A percentile compares a stretch with the other conserved stretches of the same genome.
These are phyloP conservation scores for Blastobotrys indianensis DNA, from an alignment of 1,139 yeast genomes.

Conservation along the genomic window DNA sequence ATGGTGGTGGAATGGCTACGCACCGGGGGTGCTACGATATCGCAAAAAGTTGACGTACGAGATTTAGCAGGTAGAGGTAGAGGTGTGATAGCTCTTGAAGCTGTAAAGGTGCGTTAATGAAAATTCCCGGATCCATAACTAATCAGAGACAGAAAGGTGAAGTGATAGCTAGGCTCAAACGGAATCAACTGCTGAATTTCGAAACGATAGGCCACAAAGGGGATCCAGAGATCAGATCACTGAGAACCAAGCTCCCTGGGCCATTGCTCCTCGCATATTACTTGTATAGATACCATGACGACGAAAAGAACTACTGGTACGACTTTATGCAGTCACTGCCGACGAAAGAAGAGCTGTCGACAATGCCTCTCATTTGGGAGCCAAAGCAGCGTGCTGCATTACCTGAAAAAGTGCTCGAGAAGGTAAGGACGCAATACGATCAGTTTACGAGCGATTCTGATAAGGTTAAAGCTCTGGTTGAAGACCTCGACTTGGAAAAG, in stretches of 20 bases:
- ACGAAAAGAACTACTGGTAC: conserved; percentile 18
- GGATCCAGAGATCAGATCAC: conserved; percentile 11
- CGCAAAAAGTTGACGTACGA: conserved; percentile 27
- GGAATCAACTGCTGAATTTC: conserved; percentile 53
- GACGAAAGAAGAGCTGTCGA: conserved; percentile 21
- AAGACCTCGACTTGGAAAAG: conserved; percentile 16
- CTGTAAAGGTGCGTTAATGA: conserved; percentile 26
- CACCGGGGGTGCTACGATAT: conserved; percentile 21
- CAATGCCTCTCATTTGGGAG: conserved; percentile 37
- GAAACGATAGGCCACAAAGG: conserved; percentile 41
- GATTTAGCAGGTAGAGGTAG: conserved; percentile 50
- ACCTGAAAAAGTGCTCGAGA: conserved; percentile 24
- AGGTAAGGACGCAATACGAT: conserved; percentile 25
- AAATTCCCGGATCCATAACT: too few species aligned
- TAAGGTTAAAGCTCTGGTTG: conserved; percentile 17
- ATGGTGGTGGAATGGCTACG: conserved; percentile 18
- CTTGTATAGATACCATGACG: conserved; percentile 15
- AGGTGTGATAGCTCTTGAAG: conserved; percentile 46
- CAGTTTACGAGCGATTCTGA: conserved; percentile 28
- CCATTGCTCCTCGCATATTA: conserved; percentile 29
- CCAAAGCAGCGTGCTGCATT: conserved; percentile 24
- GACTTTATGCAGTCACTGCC: conserved; percentile 26
- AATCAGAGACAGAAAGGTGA: conserved; percentile 31
- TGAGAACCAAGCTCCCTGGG: conserved; percentile 16
- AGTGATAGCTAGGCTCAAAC: conserved; percentile 51